These are phyloP conservation scores for Microbotryomycetes sp. DNA, from an alignment of 1,284 basidiomycete species.

Conservation along the genomic window DNA sequence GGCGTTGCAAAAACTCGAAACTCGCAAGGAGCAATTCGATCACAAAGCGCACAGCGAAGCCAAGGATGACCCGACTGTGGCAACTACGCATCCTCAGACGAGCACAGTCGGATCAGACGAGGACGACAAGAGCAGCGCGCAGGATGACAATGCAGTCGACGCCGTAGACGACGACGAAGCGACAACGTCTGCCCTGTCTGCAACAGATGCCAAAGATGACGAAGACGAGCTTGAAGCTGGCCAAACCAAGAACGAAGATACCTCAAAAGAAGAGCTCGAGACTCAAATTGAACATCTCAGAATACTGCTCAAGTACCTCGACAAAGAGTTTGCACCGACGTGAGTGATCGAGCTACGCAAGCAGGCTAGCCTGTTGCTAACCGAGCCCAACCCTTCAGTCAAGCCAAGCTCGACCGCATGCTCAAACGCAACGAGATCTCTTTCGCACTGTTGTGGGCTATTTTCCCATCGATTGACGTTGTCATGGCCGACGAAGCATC, in stretches of 20 bases:
- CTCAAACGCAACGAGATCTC: slow-evolving; percentile 53
- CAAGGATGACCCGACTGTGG: neutral
- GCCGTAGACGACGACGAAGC: neutral
- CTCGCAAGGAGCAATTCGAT: neutral
- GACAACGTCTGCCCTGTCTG: no score
- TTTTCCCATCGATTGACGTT: slow-evolving; percentile 52
- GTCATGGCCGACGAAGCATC: slow-evolving; percentile 52
- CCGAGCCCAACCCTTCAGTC: no score
- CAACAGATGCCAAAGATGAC: neutral
- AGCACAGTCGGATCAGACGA: neutral
- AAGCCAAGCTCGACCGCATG: slow-evolving; percentile 49
- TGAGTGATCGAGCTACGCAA: no score
- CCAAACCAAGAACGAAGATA: neutral
- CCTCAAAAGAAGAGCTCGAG: neutral
- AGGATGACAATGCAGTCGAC: neutral
- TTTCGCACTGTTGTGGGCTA: slow-evolving; percentile 51
- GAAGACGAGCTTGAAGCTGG: neutral
- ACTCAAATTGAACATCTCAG: slow-evolving; percentile 45
- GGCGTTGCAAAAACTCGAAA: neutral
- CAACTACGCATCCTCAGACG: neutral
- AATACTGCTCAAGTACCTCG: slow-evolving; percentile 50
- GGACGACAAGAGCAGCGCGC: neutral
- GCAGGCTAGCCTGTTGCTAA: no score
- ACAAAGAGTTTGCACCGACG: slow-evolving; percentile 50
- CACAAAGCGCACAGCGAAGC: neutral